Evolutionary conservation across 1,139 yeast genomes (phyloP), one percentile per base, ranked within the genome.

Genomic region (Saccharomycopsis hybrid): DNA sequence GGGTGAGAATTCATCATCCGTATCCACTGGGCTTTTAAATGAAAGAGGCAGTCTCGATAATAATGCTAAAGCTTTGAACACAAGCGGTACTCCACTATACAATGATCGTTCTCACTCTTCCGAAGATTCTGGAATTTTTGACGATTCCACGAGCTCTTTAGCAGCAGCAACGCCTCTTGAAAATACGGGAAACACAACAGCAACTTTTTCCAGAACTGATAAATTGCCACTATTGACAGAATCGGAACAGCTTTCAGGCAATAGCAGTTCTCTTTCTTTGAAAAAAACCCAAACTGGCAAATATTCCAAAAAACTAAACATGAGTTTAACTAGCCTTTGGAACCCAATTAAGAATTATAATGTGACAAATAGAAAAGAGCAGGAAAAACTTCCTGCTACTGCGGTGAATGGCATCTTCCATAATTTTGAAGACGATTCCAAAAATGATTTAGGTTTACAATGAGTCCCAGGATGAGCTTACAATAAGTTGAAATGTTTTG

Each of bases 271-370:
- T 9, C 29, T 36, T 39, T 36, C 46, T 2, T 9, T 49, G 3
- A 43, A 46, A 24, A 40, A 46, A 42, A 4, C 38, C 4, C 35
- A 40, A 9, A 43, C 31, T 13, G 25, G 11, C 13, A 9, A 29
- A 9, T n/a, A 28, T 28, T 28, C 45, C 7, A 46, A 41, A 18
- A n/a, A 46, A n/a, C 38, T 47, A 13, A 38, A 44, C 28, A 4
- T 18, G 2, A 49, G 52, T 28, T 38, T 45, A 8, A 39, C 52
- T 5, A 48, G 51, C 32, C 39, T 51, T 37, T 51, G 51, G 54
- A 41, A 33, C 33, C 52, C 52, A 24, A 37, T 49, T 28, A 49
- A 46, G 32, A 43, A 43, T 24, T 36, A 30, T 11, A 43, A 43
- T 18, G 35, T 27, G 13, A 28, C n/a, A 5, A n/a, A 18, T 13